Percentiles rank a stretch among this genome's conserved stretches.
phyloP scores from a whole-genome alignment of 495 filamentous ascomycete species.

The Xylaria venustula region DNA sequence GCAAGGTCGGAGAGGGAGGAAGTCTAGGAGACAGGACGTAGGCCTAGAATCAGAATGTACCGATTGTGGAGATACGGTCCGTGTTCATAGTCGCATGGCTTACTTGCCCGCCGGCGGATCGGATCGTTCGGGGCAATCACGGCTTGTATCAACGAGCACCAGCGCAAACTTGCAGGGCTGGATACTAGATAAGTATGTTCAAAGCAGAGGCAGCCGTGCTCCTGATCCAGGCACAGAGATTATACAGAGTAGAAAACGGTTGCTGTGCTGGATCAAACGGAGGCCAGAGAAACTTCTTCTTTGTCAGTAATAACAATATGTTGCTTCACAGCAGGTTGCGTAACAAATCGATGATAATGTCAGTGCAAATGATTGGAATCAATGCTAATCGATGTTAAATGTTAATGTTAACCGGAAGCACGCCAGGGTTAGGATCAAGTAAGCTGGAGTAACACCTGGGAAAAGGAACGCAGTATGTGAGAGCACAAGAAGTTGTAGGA shows the following conservation, averaged over 20 bases:
- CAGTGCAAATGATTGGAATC: not conserved
- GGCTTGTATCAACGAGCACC: too few relatives aligned
- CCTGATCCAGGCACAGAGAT: too few relatives aligned
- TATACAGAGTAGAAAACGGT: too few relatives aligned
- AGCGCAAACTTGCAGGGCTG: not conserved
- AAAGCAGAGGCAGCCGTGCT: too few relatives aligned
- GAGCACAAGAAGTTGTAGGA: not conserved
- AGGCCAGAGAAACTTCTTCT: too few relatives aligned
- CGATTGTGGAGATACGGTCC: not conserved
- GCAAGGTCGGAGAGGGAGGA: not conserved
- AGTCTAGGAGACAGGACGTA: not conserved
- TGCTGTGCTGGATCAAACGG: too few relatives aligned
- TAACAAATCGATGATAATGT: not conserved
- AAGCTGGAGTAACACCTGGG: not conserved
- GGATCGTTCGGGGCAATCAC: not conserved
- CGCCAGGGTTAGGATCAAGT: not conserved
- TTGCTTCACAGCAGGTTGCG: too few relatives aligned
- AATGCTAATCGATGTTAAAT: not conserved
- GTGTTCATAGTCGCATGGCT: constrained; percentile 4
- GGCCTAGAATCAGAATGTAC: not conserved
- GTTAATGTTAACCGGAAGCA: not conserved
- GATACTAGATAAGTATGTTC: not conserved
- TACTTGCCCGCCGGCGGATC: not conserved
- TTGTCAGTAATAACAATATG: too few relatives aligned
- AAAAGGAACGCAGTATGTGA: not conserved